Evolutionary conservation across 2,329 filamentous ascomycete genomes (phyloP).

Genomic region (Ophiocordyceps unilateralis): DNA sequence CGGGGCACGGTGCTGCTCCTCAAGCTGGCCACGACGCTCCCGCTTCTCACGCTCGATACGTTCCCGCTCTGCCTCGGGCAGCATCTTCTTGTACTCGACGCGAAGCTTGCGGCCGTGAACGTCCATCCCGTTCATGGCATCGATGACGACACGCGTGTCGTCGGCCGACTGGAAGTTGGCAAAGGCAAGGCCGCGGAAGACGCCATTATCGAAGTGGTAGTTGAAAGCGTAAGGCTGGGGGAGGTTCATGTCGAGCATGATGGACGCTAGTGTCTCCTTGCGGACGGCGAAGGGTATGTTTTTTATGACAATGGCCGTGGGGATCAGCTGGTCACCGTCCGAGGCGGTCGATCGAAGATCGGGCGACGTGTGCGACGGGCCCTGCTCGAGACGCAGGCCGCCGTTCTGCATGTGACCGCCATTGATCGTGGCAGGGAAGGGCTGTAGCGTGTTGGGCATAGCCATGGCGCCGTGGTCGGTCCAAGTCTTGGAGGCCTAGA

Average conservation of each 20-base stretch:
- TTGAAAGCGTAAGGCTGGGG: constrained; percentile 97
- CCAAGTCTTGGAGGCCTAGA: constrained; percentile 25
- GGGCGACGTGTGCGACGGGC: constrained; percentile 21
- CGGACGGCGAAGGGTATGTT: constrained; percentile 98
- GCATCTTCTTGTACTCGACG: constrained; percentile 99
- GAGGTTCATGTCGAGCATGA: constrained; percentile 89
- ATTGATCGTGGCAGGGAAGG: constrained; percentile 17
- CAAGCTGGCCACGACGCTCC: constrained; percentile 84
- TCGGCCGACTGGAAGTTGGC: constrained; percentile 95
- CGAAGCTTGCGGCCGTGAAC: constrained; percentile 85
- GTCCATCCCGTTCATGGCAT: constrained; percentile 88
- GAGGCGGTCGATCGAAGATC: constrained; percentile 24
- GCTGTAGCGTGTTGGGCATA: constrained; percentile 21
- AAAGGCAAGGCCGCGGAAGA: constrained; percentile 90
- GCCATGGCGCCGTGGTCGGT: constrained; percentile 28
- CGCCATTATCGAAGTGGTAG: constrained; percentile 96
- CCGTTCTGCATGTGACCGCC: constrained; percentile 20
- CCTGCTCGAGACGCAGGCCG: constrained; percentile 25
- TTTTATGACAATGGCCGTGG: constrained; percentile 97
- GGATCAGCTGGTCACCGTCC: constrained; percentile 76
- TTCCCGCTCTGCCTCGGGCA: constrained; percentile 84
- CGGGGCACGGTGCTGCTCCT: constrained; percentile 79
- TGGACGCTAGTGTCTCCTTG: constrained; percentile 80
- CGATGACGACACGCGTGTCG: constrained; percentile 83
- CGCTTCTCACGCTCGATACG: constrained; percentile 94